Evolutionary conservation across 2,329 filamentous ascomycete genomes (phyloP), one percentile per base, ranked within the genome.

Genomic region (Neofusicoccum umdonicola): DNA sequence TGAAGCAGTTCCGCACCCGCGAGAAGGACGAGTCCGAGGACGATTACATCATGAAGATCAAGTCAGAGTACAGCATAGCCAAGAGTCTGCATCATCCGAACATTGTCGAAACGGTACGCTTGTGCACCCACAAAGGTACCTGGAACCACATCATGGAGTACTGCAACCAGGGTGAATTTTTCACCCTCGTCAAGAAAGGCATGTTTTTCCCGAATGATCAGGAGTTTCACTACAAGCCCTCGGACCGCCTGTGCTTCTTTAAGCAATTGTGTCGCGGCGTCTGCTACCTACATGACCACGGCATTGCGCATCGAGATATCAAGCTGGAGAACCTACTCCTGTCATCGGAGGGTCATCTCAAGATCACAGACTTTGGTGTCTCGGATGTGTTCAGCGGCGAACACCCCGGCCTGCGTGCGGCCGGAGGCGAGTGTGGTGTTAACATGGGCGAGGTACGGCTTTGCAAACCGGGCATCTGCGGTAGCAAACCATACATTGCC

Each of bases 111-210:
- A 93, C 91, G 0, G 80, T 93, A 63, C 87, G 89, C 35, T 82
- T 96, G 5, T 95, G 92, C 79, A 77, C 85, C 13, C 85, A 93
- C 69, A 85, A 88, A 69, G 87, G 86, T 37, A 87, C 89, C 44
- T 96, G 91, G 90, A 93, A 92, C 74, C 91, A 96, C 74, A 91
- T 96, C 64, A 97, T 97, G 93, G 92, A 97, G 74, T 96, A 91
- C 75, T 96, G 93, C 79, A 84, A 87, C 3, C 87, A 92, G 69
- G 92, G 93, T 51, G 93, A 96, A 72, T 80, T 97, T 5, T 94
- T 90, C 75, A 83, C 84, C 67, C 80, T 96, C 12, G 88, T 96
- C 44, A 85, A 88, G 68, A 89, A 74, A 22, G 77, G 76, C 45
- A 68, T 78, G n/a, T 79, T 79, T 62, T 3, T 52, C 2, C 63